These are phyloP conservation scores for Boletus sp. DNA, from an alignment of 768 basidiomycete genomes.

Conservation along the genomic window DNA sequence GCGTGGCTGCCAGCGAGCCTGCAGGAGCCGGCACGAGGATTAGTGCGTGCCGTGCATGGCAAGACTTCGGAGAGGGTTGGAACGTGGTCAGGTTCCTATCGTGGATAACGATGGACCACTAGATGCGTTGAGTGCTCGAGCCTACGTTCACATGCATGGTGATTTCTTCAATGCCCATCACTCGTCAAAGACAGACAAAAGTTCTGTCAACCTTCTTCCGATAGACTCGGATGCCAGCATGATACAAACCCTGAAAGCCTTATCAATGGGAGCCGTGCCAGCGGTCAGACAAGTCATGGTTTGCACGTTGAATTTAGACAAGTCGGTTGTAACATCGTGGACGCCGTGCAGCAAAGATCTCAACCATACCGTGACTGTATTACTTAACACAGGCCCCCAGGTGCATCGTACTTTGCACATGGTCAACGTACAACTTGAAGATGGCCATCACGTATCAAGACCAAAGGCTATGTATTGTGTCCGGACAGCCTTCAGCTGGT, in stretches of 20 bases:
- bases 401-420: too few relatives aligned
- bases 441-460: neutral
- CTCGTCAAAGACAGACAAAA: neutral
- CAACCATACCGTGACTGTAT: neutral
- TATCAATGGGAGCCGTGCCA: neutral
- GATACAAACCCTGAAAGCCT: neutral
- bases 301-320: conserved; percentile 8
- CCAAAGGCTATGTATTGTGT: neutral
- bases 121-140: neutral
- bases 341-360: neutral
- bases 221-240: neutral
- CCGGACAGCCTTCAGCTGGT: neutral
- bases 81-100: conserved; percentile 17
- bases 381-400: too few relatives aligned
- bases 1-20: neutral
- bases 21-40: conserved; percentile 15
- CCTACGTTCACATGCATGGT: neutral
- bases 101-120: neutral
- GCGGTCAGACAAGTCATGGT: neutral
- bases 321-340: conserved; percentile 3
- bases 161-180: neutral
- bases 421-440: neutral
- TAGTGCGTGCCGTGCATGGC: conserved; percentile 2
- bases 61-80: neutral
- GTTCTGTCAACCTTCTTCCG: too few relatives aligned